phyloP scores from a whole-genome alignment of 139 green algal genomes.

The Tetradesmus lagerheimii region DNA sequence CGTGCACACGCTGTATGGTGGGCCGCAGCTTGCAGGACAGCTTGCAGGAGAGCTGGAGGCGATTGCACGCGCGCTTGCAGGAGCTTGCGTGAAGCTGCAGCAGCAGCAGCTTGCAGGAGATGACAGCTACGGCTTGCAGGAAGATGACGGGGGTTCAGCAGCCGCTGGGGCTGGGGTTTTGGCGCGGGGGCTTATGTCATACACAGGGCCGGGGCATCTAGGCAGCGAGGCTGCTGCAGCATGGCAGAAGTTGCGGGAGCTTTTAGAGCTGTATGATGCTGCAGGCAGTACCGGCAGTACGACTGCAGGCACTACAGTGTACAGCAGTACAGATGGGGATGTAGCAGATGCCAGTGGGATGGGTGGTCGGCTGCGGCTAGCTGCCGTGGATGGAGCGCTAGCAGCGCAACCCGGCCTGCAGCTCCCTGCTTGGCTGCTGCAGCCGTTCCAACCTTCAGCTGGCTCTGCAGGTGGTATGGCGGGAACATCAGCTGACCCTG shows the following conservation, averaged over 20 bases:
- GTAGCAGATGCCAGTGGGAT: slow-evolving; percentile 4
- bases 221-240: slow-evolving; percentile 23
- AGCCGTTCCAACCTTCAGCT: neutral
- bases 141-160: neutral
- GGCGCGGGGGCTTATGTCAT: neutral
- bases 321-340: neutral
- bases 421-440: slow-evolving; percentile 42
- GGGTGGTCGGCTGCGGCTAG: slow-evolving; percentile 29
- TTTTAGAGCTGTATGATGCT: slow-evolving; percentile 32
- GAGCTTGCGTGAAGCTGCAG: slow-evolving; percentile 28
- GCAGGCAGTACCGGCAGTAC: neutral
- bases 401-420: neutral
- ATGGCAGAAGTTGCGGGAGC: slow-evolving; percentile 34
- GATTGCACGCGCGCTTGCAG: neutral
- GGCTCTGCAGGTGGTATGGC: slow-evolving; percentile 32
- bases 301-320: neutral
- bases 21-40: neutral
- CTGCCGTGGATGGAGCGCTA: slow-evolving; percentile 36
- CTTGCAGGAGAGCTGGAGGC: slow-evolving; percentile 20
- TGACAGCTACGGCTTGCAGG: neutral
- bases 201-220: slow-evolving; percentile 2
- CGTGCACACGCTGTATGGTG: neutral
- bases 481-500: slow-evolving; percentile 8
- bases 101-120: neutral
- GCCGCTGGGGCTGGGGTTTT: neutral